Evolutionary conservation across 345 rosid genomes (phyloP), one percentile per base, ranked within the genome.

Genomic region (Citrus reticulata): DNA sequence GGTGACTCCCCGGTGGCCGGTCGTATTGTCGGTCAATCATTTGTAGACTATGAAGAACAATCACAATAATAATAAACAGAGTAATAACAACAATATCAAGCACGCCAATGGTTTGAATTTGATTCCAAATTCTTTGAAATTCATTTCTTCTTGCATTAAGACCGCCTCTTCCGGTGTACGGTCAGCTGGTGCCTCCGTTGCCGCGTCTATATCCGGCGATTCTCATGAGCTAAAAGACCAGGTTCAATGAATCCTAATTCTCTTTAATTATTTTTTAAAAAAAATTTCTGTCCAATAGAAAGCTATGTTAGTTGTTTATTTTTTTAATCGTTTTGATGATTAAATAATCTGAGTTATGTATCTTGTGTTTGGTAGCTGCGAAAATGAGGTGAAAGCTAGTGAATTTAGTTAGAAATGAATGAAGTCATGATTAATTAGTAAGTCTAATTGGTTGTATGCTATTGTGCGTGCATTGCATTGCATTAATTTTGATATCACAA

Each of bases 101-200:
- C 59, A 49, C 27, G 17, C 16, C 46, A 75, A 64, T 68, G 67
- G 82, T 62, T 70, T 54, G 58, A 73, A 64, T 17, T 87, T 96
- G 70, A 42, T 96, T 59, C 98, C 98, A 1, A 88, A 81, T 87
- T 94, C 98, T 16, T 77, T 94, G 75, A 96, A 89, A 82, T 92
- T 96, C 82, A 90, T 96, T 75, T 96, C 98, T 22, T 90, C 97
- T 16, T 96, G 93, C 49, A 83, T 96, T 75, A 89, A 89, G 78
- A 92, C 98, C 58, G 99, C 99, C 65, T 95, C 99, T 59, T 91
- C 97, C 49, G 97, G 99, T 65, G 99, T 95, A 27, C 92, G 97
- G 55, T 89, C 98, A 63, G 98, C 97, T 63, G 85, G 91, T 51
- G 93, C 94, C 25, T 90, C 98, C 35, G 95, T 91, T 49, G 93